phyloP scores from a whole-genome alignment of 2,329 filamentous ascomycete genomes.

The Microcyclospora pomicola region DNA sequence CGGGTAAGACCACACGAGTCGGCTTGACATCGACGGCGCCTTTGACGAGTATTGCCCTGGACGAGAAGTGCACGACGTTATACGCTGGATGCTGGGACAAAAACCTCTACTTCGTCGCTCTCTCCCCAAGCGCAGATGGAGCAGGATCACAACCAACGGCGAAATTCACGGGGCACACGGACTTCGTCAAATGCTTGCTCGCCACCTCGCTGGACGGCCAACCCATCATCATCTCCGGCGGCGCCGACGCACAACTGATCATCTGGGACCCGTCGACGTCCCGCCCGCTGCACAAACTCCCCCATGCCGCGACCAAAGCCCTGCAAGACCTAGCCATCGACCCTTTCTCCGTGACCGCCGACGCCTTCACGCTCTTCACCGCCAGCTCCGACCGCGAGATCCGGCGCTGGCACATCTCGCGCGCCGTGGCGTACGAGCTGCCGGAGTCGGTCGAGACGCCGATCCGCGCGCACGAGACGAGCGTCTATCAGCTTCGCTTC shows the following conservation, averaged over 20 bases:
- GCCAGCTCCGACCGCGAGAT: constrained; percentile 54
- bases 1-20: constrained; percentile 29
- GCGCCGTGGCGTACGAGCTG: constrained; percentile 42
- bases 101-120: constrained; percentile 71
- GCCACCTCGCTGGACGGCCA: constrained; percentile 47
- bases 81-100: constrained; percentile 96
- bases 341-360: constrained; percentile 37
- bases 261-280: constrained; percentile 67
- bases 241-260: constrained; percentile 38
- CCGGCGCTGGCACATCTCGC: constrained; percentile 56
- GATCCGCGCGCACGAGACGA: constrained; percentile 77
- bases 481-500: constrained; percentile 69
- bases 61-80: constrained; percentile 38
- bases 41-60: constrained; percentile 61
- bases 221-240: constrained; percentile 37
- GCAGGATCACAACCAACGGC: background rate
- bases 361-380: constrained; percentile 50
- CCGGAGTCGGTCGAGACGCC: constrained; percentile 32
- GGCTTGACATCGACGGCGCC: constrained; percentile 70
- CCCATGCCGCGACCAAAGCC: constrained; percentile 61
- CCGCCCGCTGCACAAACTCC: constrained; percentile 54
- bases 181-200: constrained; percentile 79
- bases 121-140: constrained; percentile 16
- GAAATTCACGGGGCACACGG: constrained; percentile 49
- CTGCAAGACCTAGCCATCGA: constrained; percentile 71